Percentiles rank a stretch among this genome's conserved stretches.
phyloP scores from a whole-genome alignment of 768 basidiomycete genomes.

The Phylloporus scabripes region DNA sequence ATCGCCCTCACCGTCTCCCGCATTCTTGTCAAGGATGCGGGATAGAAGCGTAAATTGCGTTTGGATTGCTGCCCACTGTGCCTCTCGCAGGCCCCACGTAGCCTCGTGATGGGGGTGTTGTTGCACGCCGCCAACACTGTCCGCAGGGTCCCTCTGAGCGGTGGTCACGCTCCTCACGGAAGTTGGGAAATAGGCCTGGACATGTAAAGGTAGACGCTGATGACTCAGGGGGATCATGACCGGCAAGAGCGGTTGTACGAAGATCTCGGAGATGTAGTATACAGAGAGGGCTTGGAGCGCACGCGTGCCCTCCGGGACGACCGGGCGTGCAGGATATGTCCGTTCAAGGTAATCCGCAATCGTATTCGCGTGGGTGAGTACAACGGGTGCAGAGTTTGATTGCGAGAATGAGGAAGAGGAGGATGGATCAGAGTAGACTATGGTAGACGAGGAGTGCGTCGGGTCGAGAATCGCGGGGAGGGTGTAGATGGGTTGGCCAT shows the following conservation, averaged over 20 bases:
- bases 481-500: constrained; percentile 59
- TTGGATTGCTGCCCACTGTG: constrained; percentile 58
- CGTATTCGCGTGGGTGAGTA: constrained; percentile 52
- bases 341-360: constrained; percentile 73
- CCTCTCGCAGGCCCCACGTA: constrained; percentile 47
- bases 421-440: background rate
- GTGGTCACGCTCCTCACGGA: constrained; percentile 21
- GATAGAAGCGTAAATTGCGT: constrained; percentile 65
- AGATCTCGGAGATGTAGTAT: constrained; percentile 60
- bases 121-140: background rate
- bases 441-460: constrained; percentile 5
- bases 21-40: constrained; percentile 61
- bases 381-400: constrained; percentile 40
- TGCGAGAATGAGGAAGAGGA: constrained; percentile 15
- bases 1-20: constrained; percentile 55
- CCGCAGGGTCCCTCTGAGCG: background rate
- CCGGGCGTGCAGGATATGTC: constrained; percentile 60
- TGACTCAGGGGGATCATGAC: constrained; percentile 69
- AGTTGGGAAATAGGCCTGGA: constrained; percentile 44
- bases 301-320: constrained; percentile 65
- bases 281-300: constrained; percentile 67
- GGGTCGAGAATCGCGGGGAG: constrained; percentile 68
- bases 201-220: constrained; percentile 51
- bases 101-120: background rate
- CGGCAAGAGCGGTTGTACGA: constrained; percentile 59